Conservation (phyloP, 1,284 basidiomycete species). For the Ustilago trichophora region DNA sequence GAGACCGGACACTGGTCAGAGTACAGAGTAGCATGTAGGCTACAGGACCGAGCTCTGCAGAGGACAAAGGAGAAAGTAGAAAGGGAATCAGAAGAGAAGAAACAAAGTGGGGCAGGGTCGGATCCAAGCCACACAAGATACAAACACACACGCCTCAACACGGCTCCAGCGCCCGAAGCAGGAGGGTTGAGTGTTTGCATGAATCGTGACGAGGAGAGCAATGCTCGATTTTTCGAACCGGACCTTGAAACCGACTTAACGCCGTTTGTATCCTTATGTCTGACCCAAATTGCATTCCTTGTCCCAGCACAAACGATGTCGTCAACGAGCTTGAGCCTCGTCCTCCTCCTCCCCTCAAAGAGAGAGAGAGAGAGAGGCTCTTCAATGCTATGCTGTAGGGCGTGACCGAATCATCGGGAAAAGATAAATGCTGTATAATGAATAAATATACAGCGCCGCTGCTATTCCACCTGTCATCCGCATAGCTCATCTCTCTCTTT, state of each 20-base stretch:
- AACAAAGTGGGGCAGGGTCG: background rate
- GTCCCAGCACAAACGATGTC: background rate
- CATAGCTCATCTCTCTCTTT: background rate
- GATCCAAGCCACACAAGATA: no score
- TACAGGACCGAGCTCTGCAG: no score
- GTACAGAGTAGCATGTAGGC: no score
- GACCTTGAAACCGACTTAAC: slow-evolving; percentile 20
- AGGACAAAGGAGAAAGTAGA: background rate
- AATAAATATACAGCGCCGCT: no score
- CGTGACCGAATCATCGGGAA: background rate
- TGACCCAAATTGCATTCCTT: background rate
- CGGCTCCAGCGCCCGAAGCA: background rate
- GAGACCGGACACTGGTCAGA: no score
- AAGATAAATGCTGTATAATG: no score
- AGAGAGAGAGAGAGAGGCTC: no score
- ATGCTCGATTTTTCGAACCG: slow-evolving; percentile 5
- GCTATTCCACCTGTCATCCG: no score
- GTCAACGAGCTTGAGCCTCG: background rate
- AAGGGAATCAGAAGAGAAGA: background rate
- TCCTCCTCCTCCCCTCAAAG: no score
- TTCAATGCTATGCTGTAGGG: no score
- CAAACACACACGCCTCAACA: background rate
- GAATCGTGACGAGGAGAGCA: slow-evolving; percentile 20
- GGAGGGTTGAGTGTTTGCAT: slow-evolving; percentile 7
- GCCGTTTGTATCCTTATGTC: background rate